Evolutionary conservation across 75 land plant genomes (phyloP), one percentile per base, ranked within the genome.

Genomic region (Picea glauca): DNA sequence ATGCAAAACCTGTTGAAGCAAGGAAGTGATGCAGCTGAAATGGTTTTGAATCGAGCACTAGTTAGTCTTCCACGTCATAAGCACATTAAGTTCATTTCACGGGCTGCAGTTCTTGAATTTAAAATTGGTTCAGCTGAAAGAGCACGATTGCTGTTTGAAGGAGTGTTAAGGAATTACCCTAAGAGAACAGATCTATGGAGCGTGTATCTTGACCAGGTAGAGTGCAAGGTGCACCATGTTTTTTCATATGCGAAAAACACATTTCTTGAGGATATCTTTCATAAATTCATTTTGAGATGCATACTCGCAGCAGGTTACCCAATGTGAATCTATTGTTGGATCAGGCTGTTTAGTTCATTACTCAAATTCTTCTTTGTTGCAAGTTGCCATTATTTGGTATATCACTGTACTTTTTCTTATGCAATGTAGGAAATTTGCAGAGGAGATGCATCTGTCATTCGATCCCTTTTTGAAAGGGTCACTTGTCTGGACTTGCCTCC

Each of bases 131-230:
- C 89, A 32, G 81, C 95, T 58, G 96, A 98, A 56, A 85, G 90
- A 77, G 99, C 89, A 3, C 80, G 99, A 43, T 83, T 88, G n/a
- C 72, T 95, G 82, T 93, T 98, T 84, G 99, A 98, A 78, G 90
- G 90, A 40, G 85, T 98, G 9, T 79, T 98, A 60, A 79, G 89
- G 60, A 94, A 95, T 72, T 95, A 91, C 75, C 99, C 99, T 9
- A 98, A 95, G 85, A 87, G 98, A 81, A 90, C 87, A 26, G 99
- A 98, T 81, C 80, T 98, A 72, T 98, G 99, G 99, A 98, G 89
- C 50, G 83, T 93, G 40, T 98, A 98, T 70, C 84, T 98, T 65
- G 99, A 98, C 81, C 99, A 98, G 84, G 99, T 90, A 84, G 81
- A 5, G 43, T 78, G 18, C 26, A 62, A 33, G 15, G 67, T 15